Percentiles rank a stretch among this genome's conserved stretches.
phyloP scores from a whole-genome alignment of 257 asterid genomes.

The Solanum sitiens region DNA sequence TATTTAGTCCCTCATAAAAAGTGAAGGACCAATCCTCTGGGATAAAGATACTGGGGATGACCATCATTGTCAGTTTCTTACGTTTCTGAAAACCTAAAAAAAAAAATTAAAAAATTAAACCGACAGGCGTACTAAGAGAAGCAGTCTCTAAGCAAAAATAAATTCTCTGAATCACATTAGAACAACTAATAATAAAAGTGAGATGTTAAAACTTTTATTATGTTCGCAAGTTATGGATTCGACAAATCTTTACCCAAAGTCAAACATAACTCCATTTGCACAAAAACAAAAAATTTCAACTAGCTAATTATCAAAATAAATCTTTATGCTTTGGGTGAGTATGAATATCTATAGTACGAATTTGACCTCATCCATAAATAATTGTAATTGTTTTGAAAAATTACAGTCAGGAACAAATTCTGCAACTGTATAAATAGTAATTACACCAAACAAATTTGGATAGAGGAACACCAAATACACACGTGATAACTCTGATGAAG shows the following conservation, averaged over 20 bases:
- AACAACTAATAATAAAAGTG: neutral
- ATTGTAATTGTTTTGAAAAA: neutral
- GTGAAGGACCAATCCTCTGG: conserved; percentile 99
- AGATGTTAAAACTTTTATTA: neutral
- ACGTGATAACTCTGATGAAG: neutral
- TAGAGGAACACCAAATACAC: neutral
- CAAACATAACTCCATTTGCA: neutral
- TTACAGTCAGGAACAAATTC: neutral
- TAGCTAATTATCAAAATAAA: neutral
- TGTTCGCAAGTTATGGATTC: neutral
- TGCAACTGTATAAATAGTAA: neutral
- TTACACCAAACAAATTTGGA: neutral
- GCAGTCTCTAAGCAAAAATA: neutral
- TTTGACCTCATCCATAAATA: neutral
- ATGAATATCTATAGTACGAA: neutral
- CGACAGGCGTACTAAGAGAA: neutral
- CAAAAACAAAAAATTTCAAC: neutral
- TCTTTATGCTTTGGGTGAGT: neutral
- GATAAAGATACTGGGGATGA: conserved; percentile 89
- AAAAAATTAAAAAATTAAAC: neutral
- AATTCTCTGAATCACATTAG: neutral
- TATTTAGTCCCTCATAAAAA: conserved; percentile 90
- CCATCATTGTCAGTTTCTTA: conserved; percentile 86
- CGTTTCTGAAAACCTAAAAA: conserved; percentile 58
- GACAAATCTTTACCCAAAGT: neutral